Conservation (phyloP, 805 yeast species). For the Candida takata region DNA sequence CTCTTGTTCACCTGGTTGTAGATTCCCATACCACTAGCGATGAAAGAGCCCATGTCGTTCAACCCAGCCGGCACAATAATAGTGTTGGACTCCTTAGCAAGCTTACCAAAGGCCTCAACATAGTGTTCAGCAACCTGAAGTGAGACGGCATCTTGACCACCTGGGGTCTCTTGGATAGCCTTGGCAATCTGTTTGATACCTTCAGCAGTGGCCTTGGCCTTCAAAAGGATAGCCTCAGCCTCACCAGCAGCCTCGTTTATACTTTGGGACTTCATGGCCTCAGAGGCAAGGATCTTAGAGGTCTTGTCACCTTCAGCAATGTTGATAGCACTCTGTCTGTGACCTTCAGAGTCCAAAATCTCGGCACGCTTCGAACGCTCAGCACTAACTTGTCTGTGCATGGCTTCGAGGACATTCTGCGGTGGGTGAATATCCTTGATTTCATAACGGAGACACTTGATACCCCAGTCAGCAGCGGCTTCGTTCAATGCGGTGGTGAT, state of each 20-base stretch:
- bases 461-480: constrained; percentile 84
- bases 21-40: constrained; percentile 72
- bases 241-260: constrained; percentile 71
- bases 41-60: constrained; percentile 66
- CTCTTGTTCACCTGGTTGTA: constrained; percentile 43
- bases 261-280: constrained; percentile 54
- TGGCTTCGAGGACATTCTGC: constrained; percentile 74
- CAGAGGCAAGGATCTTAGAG: constrained; percentile 66
- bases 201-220: constrained; percentile 67
- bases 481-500: constrained; percentile 77
- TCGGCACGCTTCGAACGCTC: constrained; percentile 85
- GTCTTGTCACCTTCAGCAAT: constrained; percentile 78
- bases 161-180: constrained; percentile 61
- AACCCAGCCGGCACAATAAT: constrained; percentile 70
- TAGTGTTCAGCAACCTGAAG: constrained; percentile 80
- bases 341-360: constrained; percentile 81
- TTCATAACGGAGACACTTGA: constrained; percentile 75
- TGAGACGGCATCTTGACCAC: constrained; percentile 69
- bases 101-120: constrained; percentile 71
- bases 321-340: constrained; percentile 70
- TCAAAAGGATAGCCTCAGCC: constrained; percentile 57
- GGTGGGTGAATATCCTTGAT: constrained; percentile 89
- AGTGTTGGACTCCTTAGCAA: constrained; percentile 78
- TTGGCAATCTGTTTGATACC: constrained; percentile 58
- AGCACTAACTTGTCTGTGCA: constrained; percentile 87